Evolutionary conservation across 345 rosid species (phyloP), one percentile per base, ranked within the genome.

Genomic region (Euphorbia tirucalli): DNA sequence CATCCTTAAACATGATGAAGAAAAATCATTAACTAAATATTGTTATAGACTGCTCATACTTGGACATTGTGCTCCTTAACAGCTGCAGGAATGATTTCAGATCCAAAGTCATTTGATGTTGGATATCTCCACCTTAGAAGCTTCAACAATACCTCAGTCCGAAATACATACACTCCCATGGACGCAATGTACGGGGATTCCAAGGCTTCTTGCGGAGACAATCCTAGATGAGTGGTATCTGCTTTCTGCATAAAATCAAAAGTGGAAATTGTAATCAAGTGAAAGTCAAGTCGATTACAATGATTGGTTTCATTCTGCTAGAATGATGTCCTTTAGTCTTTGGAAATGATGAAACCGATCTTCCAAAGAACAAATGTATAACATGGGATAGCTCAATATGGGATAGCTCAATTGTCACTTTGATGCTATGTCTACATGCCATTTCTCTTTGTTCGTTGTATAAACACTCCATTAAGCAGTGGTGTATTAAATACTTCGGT

Each of bases 41-140:
- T 6, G 56, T 28, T 30, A 46, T 62, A 7, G 54, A 66, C 57
- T 14, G 69, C 41, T 69, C 79, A 79, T 87, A 91, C 98, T 68
- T 87, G 92, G 75, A 91, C 95, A 77, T 88, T 77, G 55, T 87
- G 86, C 79, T 90, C 98, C 84, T 31, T 77, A 30, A 94, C 89
- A 61, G 98, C 91, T 28, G 96, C 92, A 65, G 97, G 97, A 74
- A 94, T 94, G 67, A 94, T 83, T 74, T 94, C 97, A 66, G 98
- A 94, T 31, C 97, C 98, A 66, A 94, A 94, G 87, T 92, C 96
- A 80, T 94, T 85, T 68, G 91, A 80, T 65, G 90, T 85, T 35
- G 97, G 98, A 82, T 79, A 94, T 66, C 84, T 82, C 88, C 85
- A 73, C 71, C 85, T 92, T 76, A 94, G 78, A 75, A 92, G 90